phyloP scores from a whole-genome alignment of 441 rosid genomes.

The Populus tomentosa region DNA sequence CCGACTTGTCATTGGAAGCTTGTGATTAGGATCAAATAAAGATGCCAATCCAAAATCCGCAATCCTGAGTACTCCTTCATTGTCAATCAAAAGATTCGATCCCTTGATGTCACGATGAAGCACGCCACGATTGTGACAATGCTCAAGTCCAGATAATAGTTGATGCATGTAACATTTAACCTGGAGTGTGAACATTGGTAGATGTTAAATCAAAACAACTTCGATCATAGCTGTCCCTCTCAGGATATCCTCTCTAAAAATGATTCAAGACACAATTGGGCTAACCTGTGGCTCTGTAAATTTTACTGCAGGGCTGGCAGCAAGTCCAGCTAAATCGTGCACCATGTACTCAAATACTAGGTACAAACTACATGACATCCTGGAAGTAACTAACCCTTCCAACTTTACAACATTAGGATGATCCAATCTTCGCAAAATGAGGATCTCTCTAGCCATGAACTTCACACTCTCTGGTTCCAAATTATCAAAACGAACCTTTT shows the following conservation, averaged over 20 bases:
- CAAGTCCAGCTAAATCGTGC: slow-evolving; percentile 93
- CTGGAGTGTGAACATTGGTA: slow-evolving; percentile 30
- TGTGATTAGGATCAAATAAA: slow-evolving; percentile 69
- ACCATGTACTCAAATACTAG: slow-evolving; percentile 89
- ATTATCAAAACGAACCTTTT: slow-evolving; percentile 89
- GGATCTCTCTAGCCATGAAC: slow-evolving; percentile 95
- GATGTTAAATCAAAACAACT: slow-evolving; percentile 3
- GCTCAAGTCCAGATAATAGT: slow-evolving; percentile 82
- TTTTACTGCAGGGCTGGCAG: slow-evolving; percentile 73
- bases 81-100: slow-evolving; percentile 88
- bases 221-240: not conserved
- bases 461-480: slow-evolving; percentile 91
- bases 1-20: slow-evolving; percentile 85
- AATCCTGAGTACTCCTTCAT: slow-evolving; percentile 72
- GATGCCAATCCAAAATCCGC: slow-evolving; percentile 95
- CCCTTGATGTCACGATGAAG: slow-evolving; percentile 98
- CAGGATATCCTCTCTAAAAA: slow-evolving; percentile 5
- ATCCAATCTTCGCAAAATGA: slow-evolving; percentile 72
- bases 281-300: slow-evolving; percentile 87
- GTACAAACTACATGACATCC: slow-evolving; percentile 97
- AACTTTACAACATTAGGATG: slow-evolving; percentile 86
- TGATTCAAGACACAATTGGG: slow-evolving; percentile 16
- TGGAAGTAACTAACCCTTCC: slow-evolving; percentile 90
- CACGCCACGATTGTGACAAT: slow-evolving; percentile 77
- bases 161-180: slow-evolving; percentile 85